Percentiles rank a stretch among this genome's conserved stretches.
phyloP scores from a whole-genome alignment of 1,284 basidiomycete species.

The Pseudozyma sp. region DNA sequence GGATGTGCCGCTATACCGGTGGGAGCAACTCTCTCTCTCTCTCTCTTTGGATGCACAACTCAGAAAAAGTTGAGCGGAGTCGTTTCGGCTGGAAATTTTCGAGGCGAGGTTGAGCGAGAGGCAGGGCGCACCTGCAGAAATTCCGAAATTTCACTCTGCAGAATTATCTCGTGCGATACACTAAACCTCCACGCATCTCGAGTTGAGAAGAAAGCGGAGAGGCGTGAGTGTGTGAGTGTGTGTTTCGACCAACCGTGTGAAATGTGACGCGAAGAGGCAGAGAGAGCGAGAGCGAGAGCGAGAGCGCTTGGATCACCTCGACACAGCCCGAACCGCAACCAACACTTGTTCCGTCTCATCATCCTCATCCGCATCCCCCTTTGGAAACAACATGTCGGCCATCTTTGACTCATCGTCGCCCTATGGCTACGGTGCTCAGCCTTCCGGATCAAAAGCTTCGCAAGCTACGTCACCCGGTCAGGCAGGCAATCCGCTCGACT shows the following conservation, averaged over 20 bases:
- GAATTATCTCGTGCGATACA: constrained; percentile 15
- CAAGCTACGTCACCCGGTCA: constrained; percentile 30
- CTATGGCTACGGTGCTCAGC: constrained; percentile 40
- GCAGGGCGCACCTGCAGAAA: constrained; percentile 1
- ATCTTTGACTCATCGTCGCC: constrained; percentile 55
- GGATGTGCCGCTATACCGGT: background rate
- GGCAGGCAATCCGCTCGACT: constrained; percentile 40
- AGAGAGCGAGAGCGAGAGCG: background rate
- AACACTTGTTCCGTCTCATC: background rate
- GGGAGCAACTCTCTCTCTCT: background rate
- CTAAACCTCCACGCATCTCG: background rate
- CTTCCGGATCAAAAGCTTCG: constrained; percentile 33
- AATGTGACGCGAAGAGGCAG: background rate
- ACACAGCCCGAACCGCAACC: background rate
- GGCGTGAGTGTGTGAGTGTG: background rate
- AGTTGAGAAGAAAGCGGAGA: constrained; percentile 1
- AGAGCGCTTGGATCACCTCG: constrained; percentile 34
- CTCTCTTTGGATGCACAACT: background rate
- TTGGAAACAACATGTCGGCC: constrained; percentile 37
- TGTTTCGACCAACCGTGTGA: too few species aligned
- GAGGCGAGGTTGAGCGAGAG: background rate
- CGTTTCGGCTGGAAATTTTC: constrained; percentile 13
- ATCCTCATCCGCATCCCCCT: background rate
- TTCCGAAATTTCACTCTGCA: background rate
- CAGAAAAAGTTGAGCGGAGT: constrained; percentile 4